Evolutionary conservation across 2,329 filamentous ascomycete genomes (phyloP).

Genomic region (Colletotrichum agaves): DNA sequence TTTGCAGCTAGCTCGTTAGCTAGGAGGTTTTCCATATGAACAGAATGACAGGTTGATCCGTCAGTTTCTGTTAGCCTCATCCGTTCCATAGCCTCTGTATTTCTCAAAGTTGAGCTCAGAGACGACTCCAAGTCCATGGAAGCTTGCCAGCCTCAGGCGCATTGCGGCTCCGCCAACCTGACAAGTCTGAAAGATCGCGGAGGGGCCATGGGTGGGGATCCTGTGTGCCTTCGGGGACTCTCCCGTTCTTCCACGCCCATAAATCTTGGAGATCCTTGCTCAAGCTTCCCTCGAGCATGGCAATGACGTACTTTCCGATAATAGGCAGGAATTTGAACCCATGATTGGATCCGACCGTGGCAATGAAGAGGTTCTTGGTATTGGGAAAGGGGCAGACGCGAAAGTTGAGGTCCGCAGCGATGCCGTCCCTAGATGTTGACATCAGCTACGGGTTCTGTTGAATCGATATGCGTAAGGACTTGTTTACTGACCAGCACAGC

Average conservation of each 20-base stretch:
- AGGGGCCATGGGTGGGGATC: slow-evolving; percentile 39
- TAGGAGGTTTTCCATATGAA: no score
- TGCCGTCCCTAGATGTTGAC: slow-evolving; percentile 42
- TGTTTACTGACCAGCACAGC: slow-evolving; percentile 62
- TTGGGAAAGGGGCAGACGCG: slow-evolving; percentile 38
- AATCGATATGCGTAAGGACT: not conserved
- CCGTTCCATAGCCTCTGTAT: no score
- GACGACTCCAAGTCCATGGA: slow-evolving; percentile 40
- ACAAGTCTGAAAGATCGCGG: slow-evolving; percentile 39
- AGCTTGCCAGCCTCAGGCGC: slow-evolving; percentile 36
- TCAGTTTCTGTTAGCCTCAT: no score
- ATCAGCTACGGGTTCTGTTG: not conserved
- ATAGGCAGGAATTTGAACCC: slow-evolving; percentile 65
- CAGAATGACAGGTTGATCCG: no score
- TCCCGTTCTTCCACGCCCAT: slow-evolving; percentile 48
- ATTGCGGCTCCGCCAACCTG: slow-evolving; percentile 39
- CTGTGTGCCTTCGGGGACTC: slow-evolving; percentile 35
- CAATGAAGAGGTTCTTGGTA: slow-evolving; percentile 55
- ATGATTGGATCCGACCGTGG: slow-evolving; percentile 64
- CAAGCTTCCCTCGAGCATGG: slow-evolving; percentile 55
- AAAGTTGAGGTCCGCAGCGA: slow-evolving; percentile 45
- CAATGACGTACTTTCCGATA: slow-evolving; percentile 61
- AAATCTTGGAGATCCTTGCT: slow-evolving; percentile 51
- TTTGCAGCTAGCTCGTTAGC: no score
- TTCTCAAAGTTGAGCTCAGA: slow-evolving; percentile 5